Evolutionary conservation across 257 asterid species (phyloP).

Genomic region (Solanum virginianum): DNA sequence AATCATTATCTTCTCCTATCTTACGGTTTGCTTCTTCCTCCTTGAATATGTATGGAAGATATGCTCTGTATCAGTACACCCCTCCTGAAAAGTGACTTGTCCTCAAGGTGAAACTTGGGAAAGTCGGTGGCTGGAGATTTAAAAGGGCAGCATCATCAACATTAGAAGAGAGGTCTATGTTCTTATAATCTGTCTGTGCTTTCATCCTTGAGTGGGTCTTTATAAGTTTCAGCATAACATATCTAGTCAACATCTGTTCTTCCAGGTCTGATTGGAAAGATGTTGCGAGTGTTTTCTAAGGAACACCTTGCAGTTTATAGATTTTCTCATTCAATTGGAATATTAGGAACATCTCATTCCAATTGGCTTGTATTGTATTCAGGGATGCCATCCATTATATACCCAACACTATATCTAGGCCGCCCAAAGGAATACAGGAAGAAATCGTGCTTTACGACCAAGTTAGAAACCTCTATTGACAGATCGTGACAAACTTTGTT

Average conservation of each 20-base stretch:
- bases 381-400: conserved; percentile 1
- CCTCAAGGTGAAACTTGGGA: not conserved
- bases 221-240: not conserved
- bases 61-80: not conserved
- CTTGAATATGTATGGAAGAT: not conserved
- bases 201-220: not conserved
- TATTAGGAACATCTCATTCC: conserved; percentile 1
- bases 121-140: not conserved
- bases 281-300: not conserved
- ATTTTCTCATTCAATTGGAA: not conserved
- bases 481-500: not conserved
- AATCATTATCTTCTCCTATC: not conserved
- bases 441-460: not conserved
- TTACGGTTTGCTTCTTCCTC: not conserved
- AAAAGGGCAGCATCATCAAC: not conserved
- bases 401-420: not conserved
- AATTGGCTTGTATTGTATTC: not conserved
- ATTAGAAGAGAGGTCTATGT: not conserved
- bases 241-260: not conserved
- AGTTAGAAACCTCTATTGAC: not conserved
- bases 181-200: not conserved
- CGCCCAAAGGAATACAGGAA: not conserved
- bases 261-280: not conserved
- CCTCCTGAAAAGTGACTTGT: not conserved
- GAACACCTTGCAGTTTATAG: not conserved